A percentile compares a stretch with the other conserved stretches of the same genome.
These are phyloP conservation scores for Logfia minima DNA, from an alignment of 129 eudicot genomes.

Conservation along the genomic window DNA sequence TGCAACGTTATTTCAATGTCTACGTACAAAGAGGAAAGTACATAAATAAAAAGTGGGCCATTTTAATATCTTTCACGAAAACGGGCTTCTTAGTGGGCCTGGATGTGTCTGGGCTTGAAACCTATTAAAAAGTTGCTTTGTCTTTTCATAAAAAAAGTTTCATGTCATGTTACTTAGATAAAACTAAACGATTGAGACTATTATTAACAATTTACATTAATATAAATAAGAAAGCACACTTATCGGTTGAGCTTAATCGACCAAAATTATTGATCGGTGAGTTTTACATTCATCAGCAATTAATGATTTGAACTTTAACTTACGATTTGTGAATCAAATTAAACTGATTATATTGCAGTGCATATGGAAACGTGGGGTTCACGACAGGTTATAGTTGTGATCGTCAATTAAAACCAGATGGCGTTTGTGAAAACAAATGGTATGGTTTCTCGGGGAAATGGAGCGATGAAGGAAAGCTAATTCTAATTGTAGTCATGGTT, in stretches of 20 bases:
- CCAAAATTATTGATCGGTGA: neutral
- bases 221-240: neutral
- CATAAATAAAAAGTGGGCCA: neutral
- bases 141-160: neutral
- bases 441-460: slow-evolving; percentile 78
- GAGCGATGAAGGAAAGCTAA: slow-evolving; percentile 69
- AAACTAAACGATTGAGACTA: no score
- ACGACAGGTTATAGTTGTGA: slow-evolving; percentile 78
- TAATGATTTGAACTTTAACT: neutral
- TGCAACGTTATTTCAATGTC: neutral
- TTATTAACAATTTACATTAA: no score
- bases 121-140: neutral
- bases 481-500: slow-evolving; percentile 71
- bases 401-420: slow-evolving; percentile 41
- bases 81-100: neutral
- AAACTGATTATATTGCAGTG: slow-evolving; percentile 39
- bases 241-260: neutral
- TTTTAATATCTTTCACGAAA: no score
- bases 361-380: slow-evolving; percentile 91
- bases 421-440: slow-evolving; percentile 55
- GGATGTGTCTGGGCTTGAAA: no score
- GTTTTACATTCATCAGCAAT: neutral
- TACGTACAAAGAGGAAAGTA: no score
- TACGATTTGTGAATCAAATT: neutral
- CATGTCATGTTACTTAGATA: neutral